A percentile compares a stretch with the other conserved stretches of the same genome.
These are phyloP conservation scores for Tritrichomonas musculus DNA, from an alignment of 208 protist genomes.

Conservation along the genomic window DNA sequence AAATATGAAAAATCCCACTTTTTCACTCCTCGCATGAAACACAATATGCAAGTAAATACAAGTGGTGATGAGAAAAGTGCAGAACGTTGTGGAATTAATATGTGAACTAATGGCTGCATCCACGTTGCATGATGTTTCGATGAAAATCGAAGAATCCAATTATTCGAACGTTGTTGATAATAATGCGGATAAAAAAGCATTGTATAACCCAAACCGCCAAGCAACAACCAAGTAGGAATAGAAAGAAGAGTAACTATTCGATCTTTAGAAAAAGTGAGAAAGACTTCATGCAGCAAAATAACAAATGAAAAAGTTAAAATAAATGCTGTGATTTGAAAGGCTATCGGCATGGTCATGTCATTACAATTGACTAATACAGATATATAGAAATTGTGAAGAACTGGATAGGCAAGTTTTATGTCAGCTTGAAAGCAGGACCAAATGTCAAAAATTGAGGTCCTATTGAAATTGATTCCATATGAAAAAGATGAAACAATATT, in stretches of 20 bases:
- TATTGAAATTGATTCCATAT: background rate
- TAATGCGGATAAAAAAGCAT: background rate
- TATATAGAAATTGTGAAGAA: background rate
- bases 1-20: background rate
- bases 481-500: background rate
- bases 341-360: background rate
- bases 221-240: background rate
- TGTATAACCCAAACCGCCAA: background rate
- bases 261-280: background rate
- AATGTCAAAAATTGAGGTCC: background rate
- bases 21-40: background rate
- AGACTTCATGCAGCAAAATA: background rate
- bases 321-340: background rate
- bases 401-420: background rate
- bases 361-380: background rate
- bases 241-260: background rate
- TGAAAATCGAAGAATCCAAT: background rate
- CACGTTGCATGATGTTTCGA: too few relatives aligned
- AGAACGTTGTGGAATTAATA: background rate
- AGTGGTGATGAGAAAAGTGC: background rate
- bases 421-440: background rate
- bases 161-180: background rate
- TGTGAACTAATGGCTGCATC: background rate
- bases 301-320: background rate
- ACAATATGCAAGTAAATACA: background rate